phyloP scores from a whole-genome alignment of 2,329 filamentous ascomycete genomes.

The Chaetoscypha palmicola region DNA sequence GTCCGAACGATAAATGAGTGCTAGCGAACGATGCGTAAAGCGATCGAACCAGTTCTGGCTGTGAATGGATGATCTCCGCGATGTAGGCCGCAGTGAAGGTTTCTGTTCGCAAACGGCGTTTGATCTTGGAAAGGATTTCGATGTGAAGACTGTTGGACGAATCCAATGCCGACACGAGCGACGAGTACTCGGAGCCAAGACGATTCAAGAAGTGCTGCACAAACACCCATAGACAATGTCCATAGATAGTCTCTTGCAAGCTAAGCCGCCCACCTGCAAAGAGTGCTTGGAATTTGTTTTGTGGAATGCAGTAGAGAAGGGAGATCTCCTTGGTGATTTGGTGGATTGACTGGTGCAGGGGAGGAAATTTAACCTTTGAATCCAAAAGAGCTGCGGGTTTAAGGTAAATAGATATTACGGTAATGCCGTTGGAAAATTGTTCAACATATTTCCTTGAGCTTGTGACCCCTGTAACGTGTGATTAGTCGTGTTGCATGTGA shows the following conservation, averaged over 20 bases:
- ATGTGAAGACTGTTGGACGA: constrained; percentile 75
- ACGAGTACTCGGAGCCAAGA: constrained; percentile 84
- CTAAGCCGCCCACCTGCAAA: constrained; percentile 83
- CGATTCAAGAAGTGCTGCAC: constrained; percentile 97
- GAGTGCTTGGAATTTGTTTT: constrained; percentile 88
- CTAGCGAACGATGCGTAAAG: constrained; percentile 89
- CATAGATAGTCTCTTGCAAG: constrained; percentile 94
- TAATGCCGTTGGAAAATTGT: constrained; percentile 98
- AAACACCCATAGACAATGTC: constrained; percentile 96
- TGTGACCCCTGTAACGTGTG: constrained; percentile 73
- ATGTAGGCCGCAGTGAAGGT: constrained; percentile 99
- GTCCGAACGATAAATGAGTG: constrained; percentile 59
- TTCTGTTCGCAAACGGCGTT: constrained; percentile 89
- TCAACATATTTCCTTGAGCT: constrained; percentile 96
- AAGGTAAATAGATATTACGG: constrained; percentile 92
- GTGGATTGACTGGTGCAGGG: constrained; percentile 90
- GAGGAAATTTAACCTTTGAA: constrained; percentile 54
- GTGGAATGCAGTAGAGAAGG: constrained; percentile 92
- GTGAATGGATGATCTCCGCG: constrained; percentile 87
- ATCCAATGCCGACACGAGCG: constrained; percentile 75
- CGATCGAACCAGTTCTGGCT: constrained; percentile 78
- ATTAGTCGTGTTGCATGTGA: constrained; percentile 1
- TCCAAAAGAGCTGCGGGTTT: constrained; percentile 59
- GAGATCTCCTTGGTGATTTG: constrained; percentile 99
- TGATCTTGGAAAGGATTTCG: constrained; percentile 81